These are phyloP conservation scores for Hura crepitans DNA, from an alignment of 441 rosid species.

Conservation along the genomic window DNA sequence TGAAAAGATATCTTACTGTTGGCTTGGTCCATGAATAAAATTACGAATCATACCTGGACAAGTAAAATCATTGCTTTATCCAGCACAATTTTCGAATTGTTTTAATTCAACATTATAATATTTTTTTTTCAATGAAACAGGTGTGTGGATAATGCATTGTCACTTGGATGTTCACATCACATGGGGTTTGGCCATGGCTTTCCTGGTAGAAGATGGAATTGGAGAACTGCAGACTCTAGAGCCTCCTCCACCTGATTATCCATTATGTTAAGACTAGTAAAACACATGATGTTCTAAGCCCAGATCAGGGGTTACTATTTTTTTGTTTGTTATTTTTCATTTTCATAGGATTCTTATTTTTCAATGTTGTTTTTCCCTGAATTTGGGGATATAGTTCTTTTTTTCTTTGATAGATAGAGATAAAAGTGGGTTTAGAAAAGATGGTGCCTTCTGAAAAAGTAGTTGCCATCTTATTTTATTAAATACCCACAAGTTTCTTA, in stretches of 20 bases:
- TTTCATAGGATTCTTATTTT: not conserved
- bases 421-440: constrained; percentile 11
- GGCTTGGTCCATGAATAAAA: too few relatives aligned
- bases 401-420: constrained; percentile 1
- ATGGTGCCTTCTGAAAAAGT: constrained; percentile 17
- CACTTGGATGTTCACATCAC: constrained; percentile 90
- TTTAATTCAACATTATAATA: too few relatives aligned
- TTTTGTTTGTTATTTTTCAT: not conserved
- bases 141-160: constrained; percentile 94
- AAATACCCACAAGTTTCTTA: constrained; percentile 5
- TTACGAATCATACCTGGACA: too few relatives aligned
- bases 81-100: too few relatives aligned
- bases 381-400: constrained; percentile 22
- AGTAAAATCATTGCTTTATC: too few relatives aligned
- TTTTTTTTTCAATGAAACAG: constrained; percentile 28
- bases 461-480: constrained; percentile 16
- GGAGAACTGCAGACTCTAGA: constrained; percentile 51
- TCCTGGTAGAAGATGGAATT: constrained; percentile 74
- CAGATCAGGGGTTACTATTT: not conserved
- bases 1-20: too few relatives aligned
- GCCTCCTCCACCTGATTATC: constrained; percentile 71
- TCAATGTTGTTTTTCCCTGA: constrained; percentile 17
- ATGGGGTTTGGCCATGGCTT: constrained; percentile 89
- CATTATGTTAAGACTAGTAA: constrained; percentile 41
- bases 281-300: not conserved